A percentile compares a stretch with the other conserved stretches of the same genome.
These are phyloP conservation scores for Blastomyces gilchristii DNA, from an alignment of 2,329 filamentous ascomycete species.

Conservation along the genomic window DNA sequence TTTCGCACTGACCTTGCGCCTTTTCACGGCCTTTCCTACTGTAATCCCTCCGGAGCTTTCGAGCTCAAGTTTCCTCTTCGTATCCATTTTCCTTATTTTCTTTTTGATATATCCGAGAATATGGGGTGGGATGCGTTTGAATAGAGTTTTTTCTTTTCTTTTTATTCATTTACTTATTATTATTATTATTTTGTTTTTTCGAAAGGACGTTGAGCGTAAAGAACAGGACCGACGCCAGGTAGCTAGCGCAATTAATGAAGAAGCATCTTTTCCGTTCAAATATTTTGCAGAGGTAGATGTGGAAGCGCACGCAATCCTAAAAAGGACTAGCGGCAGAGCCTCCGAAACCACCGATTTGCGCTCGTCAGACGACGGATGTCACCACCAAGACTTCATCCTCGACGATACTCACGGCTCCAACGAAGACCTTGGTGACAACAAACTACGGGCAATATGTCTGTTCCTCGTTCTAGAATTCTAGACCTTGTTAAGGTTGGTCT, in stretches of 20 bases:
- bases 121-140: background rate
- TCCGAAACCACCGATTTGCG: background rate
- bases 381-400: background rate
- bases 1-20: background rate
- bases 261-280: too few relatives aligned
- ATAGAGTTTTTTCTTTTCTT: background rate
- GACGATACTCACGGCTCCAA: background rate
- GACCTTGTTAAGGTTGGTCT: constrained; percentile 66
- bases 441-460: constrained; percentile 35
- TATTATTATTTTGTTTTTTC: too few relatives aligned
- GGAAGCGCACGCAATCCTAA: background rate
- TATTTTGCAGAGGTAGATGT: too few relatives aligned
- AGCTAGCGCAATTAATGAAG: background rate
- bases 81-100: background rate
- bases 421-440: background rate
- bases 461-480: constrained; percentile 43
- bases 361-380: background rate
- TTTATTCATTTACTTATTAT: too few relatives aligned
- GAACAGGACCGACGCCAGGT: background rate
- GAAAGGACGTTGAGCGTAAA: background rate
- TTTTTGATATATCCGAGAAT: background rate
- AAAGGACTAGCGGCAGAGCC: constrained; percentile 2
- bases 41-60: background rate
- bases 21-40: background rate
- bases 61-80: background rate